A percentile compares a stretch with the other conserved stretches of the same genome.
These are phyloP conservation scores for Acacia melanoxylon DNA, from an alignment of 306 rosid genomes.

Conservation along the genomic window DNA sequence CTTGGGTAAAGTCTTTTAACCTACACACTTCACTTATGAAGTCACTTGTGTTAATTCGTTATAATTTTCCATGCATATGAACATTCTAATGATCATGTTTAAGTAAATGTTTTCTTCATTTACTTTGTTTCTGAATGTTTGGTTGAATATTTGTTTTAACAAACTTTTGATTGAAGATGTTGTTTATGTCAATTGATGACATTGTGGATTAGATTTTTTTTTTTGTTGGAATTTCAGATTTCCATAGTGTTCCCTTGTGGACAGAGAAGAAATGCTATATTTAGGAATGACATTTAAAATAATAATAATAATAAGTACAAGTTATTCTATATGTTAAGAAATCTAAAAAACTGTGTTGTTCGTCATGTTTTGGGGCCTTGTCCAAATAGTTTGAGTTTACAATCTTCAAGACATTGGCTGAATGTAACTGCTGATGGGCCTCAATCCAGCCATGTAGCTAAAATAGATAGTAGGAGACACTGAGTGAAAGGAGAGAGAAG, in stretches of 20 bases:
- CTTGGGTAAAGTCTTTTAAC: conserved; percentile 68
- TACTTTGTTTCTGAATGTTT: neutral
- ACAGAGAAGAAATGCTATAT: neutral
- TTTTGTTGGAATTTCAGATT: neutral
- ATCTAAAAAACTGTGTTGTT: neutral
- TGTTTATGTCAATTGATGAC: neutral
- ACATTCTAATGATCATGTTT: neutral
- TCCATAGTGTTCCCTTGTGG: neutral
- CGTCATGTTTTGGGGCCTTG: neutral
- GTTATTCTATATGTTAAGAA: neutral
- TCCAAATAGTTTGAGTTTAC: neutral
- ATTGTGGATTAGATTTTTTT: neutral
- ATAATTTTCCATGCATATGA: neutral
- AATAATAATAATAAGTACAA: neutral
- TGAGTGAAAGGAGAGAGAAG: neutral
- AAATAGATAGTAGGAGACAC: neutral
- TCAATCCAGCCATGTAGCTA: neutral
- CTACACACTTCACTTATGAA: neutral
- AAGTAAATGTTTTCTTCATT: neutral
- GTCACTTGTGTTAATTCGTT: neutral
- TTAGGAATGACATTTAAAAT: neutral
- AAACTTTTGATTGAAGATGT: neutral
- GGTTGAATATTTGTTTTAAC: neutral
- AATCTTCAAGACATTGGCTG: neutral
- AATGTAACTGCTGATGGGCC: neutral